Evolutionary conservation across 495 filamentous ascomycete species (phyloP).

Genomic region (Poronia punctata): DNA sequence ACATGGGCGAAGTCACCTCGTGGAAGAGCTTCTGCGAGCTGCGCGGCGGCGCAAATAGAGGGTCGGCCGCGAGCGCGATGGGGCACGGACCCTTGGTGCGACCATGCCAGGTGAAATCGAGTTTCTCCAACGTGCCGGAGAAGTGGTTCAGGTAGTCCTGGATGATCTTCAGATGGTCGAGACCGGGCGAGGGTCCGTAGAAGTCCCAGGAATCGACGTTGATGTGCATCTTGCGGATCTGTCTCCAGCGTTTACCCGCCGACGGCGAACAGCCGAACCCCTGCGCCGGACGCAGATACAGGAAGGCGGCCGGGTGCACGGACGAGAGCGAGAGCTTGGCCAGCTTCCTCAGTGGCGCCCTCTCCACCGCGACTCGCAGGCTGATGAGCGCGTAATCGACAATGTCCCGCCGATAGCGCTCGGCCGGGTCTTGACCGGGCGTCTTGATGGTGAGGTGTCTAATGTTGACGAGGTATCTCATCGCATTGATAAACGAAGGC

Average conservation of each 20-base stretch:
- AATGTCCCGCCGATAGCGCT: conserved; percentile 62
- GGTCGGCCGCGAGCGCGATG: conserved; percentile 56
- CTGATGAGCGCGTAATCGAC: conserved; percentile 81
- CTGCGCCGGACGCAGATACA: conserved; percentile 60
- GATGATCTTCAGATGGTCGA: conserved; percentile 68
- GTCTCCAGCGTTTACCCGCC: conserved; percentile 58
- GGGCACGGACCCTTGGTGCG: conserved; percentile 60
- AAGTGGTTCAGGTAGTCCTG: conserved; percentile 65
- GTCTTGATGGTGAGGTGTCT: conserved; percentile 63
- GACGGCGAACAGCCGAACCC: conserved; percentile 61
- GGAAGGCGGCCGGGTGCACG: conserved; percentile 60
- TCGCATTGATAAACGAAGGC: conserved; percentile 64
- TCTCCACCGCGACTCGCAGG: conserved; percentile 67
- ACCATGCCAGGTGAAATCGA: conserved; percentile 67
- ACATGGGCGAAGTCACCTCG: conserved; percentile 49
- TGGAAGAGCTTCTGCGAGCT: conserved; percentile 44
- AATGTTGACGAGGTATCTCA: conserved; percentile 55
- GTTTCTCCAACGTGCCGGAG: conserved; percentile 50
- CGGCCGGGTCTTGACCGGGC: conserved; percentile 57
- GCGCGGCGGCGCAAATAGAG: conserved; percentile 48
- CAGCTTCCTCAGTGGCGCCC: conserved; percentile 51
- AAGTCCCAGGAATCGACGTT: conserved; percentile 59
- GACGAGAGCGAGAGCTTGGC: conserved; percentile 56
- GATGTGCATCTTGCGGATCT: conserved; percentile 62
- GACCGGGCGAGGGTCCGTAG: conserved; percentile 41